phyloP scores from a whole-genome alignment of 1,139 yeast species.

The Debaryomyces robertsiae region DNA sequence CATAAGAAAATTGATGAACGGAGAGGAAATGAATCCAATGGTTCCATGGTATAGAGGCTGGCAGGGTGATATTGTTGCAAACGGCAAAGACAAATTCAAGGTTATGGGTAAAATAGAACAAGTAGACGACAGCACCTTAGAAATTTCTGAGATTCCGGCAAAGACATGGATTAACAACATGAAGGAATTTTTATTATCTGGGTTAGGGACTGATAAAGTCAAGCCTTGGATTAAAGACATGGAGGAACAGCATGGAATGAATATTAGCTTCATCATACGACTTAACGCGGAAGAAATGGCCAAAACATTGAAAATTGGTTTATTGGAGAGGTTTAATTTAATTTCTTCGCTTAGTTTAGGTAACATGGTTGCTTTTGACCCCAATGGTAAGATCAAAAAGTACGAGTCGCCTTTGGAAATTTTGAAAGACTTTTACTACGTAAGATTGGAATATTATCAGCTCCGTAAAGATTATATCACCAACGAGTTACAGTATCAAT shows the following conservation, averaged over 20 bases:
- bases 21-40: constrained; percentile 73
- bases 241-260: constrained; percentile 90
- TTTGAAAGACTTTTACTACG: constrained; percentile 77
- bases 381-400: constrained; percentile 85
- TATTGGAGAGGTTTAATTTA: constrained; percentile 81
- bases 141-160: constrained; percentile 91
- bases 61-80: constrained; percentile 77
- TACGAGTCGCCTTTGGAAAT: constrained; percentile 79
- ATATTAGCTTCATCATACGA: constrained; percentile 76
- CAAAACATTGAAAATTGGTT: constrained; percentile 71
- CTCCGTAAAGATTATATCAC: constrained; percentile 83
- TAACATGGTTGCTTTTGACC: constrained; percentile 96
- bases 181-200: constrained; percentile 79
- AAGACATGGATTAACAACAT: constrained; percentile 90
- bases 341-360: constrained; percentile 66
- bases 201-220: constrained; percentile 72
- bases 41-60: constrained; percentile 96
- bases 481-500: constrained; percentile 67
- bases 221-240: constrained; percentile 91
- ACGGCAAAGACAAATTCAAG: constrained; percentile 66
- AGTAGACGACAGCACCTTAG: constrained; percentile 76
- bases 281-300: constrained; percentile 80
- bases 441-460: constrained; percentile 88
- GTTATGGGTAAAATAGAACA: constrained; percentile 82
- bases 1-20: constrained; percentile 70